A percentile compares a stretch with the other conserved stretches of the same genome.
phyloP scores from a whole-genome alignment of 139 green algal species.

The Penium margaritaceum region DNA sequence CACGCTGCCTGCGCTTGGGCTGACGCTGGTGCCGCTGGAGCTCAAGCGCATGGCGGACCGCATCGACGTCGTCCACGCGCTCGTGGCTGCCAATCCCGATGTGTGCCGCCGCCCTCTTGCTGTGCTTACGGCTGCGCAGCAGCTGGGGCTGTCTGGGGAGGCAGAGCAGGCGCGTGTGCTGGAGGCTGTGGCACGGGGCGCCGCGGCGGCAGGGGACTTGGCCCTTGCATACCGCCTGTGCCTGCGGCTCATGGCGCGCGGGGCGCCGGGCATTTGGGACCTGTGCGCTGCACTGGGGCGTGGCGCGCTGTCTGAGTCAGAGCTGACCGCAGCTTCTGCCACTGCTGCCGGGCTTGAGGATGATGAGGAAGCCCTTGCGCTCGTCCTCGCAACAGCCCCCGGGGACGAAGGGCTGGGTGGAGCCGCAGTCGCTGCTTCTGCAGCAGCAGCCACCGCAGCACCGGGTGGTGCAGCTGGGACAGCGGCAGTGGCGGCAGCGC shows the following conservation, averaged over 20 bases:
- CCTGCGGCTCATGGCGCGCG: slow-evolving; percentile 11
- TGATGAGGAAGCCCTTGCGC: no score
- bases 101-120: no score
- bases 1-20: no score
- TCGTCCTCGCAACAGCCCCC: no score
- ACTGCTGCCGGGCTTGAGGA: not conserved
- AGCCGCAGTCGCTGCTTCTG: no score
- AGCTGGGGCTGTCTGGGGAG: no score
- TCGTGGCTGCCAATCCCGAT: no score
- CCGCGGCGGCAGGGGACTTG: slow-evolving; percentile 14
- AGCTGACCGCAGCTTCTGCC: not conserved
- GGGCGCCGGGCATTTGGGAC: slow-evolving; percentile 24
- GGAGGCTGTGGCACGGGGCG: slow-evolving; percentile 6
- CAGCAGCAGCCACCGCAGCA: not conserved
- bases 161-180: slow-evolving; percentile 10
- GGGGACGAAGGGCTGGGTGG: no score
- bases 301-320: not conserved
- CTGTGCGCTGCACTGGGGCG: slow-evolving; percentile 16
- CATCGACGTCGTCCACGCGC: no score
- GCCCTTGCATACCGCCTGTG: slow-evolving; percentile 1
- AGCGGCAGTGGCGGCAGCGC: not conserved
- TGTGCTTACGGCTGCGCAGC: no score
- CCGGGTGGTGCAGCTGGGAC: not conserved
- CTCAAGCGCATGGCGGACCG: no score
- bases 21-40: no score